These are phyloP conservation scores for Penicillium robsamsonii DNA, from an alignment of 495 filamentous ascomycete genomes.

Conservation along the genomic window DNA sequence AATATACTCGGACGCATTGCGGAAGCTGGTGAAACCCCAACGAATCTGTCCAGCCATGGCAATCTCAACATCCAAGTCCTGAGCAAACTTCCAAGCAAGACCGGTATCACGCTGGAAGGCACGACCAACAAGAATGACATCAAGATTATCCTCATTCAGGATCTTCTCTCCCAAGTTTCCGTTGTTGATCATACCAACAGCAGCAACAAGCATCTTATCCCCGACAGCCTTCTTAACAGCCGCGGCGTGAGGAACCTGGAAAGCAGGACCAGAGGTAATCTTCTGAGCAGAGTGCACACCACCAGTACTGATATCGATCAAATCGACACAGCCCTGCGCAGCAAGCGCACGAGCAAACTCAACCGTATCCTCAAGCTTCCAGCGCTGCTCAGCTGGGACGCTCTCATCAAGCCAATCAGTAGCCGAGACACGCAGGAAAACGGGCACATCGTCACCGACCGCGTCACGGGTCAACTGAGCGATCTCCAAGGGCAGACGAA, in stretches of 20 bases:
- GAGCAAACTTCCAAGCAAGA: constrained; percentile 65
- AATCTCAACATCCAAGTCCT: constrained; percentile 62
- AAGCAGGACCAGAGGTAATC: constrained; percentile 54
- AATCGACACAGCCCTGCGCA: constrained; percentile 55
- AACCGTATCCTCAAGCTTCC: constrained; percentile 57
- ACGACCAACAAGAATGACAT: constrained; percentile 61
- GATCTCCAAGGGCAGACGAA: constrained; percentile 57
- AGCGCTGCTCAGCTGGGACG: constrained; percentile 48
- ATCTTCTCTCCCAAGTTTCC: constrained; percentile 56
- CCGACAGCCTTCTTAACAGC: constrained; percentile 63
- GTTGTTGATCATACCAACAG: constrained; percentile 64
- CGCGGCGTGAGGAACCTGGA: constrained; percentile 65
- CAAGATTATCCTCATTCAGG: constrained; percentile 57
- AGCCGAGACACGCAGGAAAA: constrained; percentile 62
- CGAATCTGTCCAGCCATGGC: constrained; percentile 65
- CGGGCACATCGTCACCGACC: constrained; percentile 58
- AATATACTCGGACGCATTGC: constrained; percentile 37
- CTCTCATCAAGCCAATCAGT: constrained; percentile 61
- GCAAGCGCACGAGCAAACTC: constrained; percentile 55
- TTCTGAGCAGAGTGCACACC: constrained; percentile 60
- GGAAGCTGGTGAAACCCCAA: constrained; percentile 51
- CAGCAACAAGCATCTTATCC: constrained; percentile 56
- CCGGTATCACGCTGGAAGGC: constrained; percentile 70
- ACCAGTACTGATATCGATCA: constrained; percentile 65
- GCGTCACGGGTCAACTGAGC: constrained; percentile 53